Percentiles rank a stretch among this genome's conserved stretches.
phyloP scores from a whole-genome alignment of 352 stramenopile genomes.

The Stramenopiles sp. region DNA sequence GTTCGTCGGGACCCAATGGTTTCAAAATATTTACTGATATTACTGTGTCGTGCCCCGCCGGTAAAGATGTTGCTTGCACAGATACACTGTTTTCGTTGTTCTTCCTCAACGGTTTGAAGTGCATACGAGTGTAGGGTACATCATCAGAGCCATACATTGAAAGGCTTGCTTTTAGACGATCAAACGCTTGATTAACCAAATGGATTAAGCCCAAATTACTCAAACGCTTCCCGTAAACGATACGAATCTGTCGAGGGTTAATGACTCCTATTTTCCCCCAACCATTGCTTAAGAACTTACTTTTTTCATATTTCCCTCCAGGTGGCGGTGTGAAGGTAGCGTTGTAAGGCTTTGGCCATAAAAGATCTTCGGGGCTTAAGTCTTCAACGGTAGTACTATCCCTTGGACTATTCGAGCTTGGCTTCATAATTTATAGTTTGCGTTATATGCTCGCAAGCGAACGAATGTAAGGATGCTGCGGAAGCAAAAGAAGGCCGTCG shows the following conservation, averaged over 20 bases:
- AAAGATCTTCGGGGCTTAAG: neutral
- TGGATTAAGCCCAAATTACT: neutral
- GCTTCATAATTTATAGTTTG: no score
- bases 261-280: constrained; percentile 1
- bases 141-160: neutral
- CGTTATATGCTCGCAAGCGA: no score
- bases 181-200: neutral
- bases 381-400: no score
- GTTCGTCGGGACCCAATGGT: neutral
- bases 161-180: neutral
- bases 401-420: no score
- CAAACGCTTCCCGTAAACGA: neutral
- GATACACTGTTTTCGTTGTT: neutral
- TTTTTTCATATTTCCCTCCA: neutral
- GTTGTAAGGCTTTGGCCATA: neutral
- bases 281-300: neutral
- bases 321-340: neutral
- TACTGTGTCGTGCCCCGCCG: neutral
- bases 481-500: no score
- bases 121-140: neutral
- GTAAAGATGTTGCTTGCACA: neutral
- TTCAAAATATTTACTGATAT: neutral
- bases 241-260: neutral
- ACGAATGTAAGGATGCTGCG: no score
- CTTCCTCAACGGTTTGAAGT: neutral